A percentile compares a stretch with the other conserved stretches of the same genome.
These are phyloP conservation scores for Podospora bellae-mahoneyi DNA, from an alignment of 495 filamentous ascomycete genomes.

Conservation along the genomic window DNA sequence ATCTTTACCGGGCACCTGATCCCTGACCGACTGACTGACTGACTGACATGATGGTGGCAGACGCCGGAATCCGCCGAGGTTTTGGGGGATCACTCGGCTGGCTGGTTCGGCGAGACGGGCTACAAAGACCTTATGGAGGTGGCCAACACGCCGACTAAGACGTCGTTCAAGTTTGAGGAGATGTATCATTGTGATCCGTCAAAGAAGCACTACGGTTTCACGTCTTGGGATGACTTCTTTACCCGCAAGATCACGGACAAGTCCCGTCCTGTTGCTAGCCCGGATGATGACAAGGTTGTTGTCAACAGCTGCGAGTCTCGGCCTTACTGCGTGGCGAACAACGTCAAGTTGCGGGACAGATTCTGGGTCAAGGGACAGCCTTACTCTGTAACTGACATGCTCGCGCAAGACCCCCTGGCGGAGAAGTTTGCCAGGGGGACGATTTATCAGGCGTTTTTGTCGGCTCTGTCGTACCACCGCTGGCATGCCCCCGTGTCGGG, in stretches of 20 bases:
- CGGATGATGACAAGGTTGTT: conserved; percentile 54
- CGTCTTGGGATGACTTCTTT: conserved; percentile 77
- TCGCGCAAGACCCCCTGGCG: conserved; percentile 49
- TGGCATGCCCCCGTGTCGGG: conserved; percentile 67
- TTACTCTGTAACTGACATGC: conserved; percentile 62
- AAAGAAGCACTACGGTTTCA: conserved; percentile 55
- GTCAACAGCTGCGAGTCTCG: conserved; percentile 65
- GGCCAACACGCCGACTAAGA: conserved; percentile 43
- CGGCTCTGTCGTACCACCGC: conserved; percentile 63
- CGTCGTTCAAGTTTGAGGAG: conserved; percentile 49
- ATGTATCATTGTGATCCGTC: conserved; percentile 52
- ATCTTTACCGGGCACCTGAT: no score
- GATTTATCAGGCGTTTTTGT: conserved; percentile 66
- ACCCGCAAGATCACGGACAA: conserved; percentile 54
- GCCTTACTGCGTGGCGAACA: conserved; percentile 44
- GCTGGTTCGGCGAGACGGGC: conserved; percentile 61
- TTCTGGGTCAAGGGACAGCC: conserved; percentile 73
- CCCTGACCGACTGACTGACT: no score
- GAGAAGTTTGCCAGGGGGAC: conserved; percentile 58
- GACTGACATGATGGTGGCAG: conserved; percentile 11
- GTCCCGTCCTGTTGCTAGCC: conserved; percentile 56
- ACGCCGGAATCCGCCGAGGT: conserved; percentile 57
- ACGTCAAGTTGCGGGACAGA: conserved; percentile 45
- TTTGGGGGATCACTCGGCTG: conserved; percentile 44
- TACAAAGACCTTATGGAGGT: conserved; percentile 45